These are phyloP conservation scores for Yamadazyma olivae DNA, from an alignment of 805 yeast species.

Conservation along the genomic window DNA sequence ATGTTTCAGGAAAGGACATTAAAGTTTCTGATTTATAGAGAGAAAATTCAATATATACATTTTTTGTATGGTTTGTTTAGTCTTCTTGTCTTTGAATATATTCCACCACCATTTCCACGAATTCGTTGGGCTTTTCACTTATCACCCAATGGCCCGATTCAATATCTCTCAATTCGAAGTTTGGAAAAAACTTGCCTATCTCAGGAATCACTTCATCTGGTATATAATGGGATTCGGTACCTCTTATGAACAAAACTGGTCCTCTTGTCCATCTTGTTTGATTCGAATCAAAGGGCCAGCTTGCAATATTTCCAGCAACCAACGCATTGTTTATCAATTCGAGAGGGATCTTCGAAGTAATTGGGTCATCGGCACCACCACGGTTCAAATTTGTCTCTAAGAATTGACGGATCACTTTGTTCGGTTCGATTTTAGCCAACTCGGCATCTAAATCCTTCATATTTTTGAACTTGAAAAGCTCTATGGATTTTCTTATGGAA, in stretches of 20 bases:
- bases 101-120: constrained; percentile 57
- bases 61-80: constrained; percentile 4
- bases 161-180: constrained; percentile 67
- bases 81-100: constrained; percentile 55
- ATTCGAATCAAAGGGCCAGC: constrained; percentile 69
- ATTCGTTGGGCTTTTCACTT: constrained; percentile 79
- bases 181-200: constrained; percentile 76
- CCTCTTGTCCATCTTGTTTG: constrained; percentile 53
- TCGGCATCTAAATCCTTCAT: constrained; percentile 67
- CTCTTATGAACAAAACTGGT: constrained; percentile 78
- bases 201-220: constrained; percentile 77
- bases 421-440: constrained; percentile 60
- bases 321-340: constrained; percentile 64
- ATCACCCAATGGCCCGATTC: constrained; percentile 94
- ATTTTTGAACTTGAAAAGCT: constrained; percentile 40
- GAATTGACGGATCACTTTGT: constrained; percentile 67
- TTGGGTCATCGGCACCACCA: constrained; percentile 36
- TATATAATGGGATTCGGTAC: constrained; percentile 70
- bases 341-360: constrained; percentile 65
- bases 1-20: constrained; percentile 25
- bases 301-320: constrained; percentile 62
- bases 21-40: constrained; percentile 26
- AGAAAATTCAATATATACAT: not conserved
- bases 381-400: constrained; percentile 64
- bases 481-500: constrained; percentile 57